Conservation (phyloP, 176 grass and related monocot species). For the maize (Zea mays) region Zm-B73-REFERENCE-NAM-5.0 NC_050097.1:190070001-190070500, state of each 20-base stretch:
- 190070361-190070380: slow-evolving; percentile 82
- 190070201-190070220: slow-evolving; percentile 88
- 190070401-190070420: slow-evolving; percentile 68
- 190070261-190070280: slow-evolving; percentile 82
- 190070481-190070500: slow-evolving; percentile 89
- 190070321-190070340: slow-evolving; percentile 87
- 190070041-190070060: slow-evolving; percentile 55
- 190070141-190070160: slow-evolving; percentile 66
- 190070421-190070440: slow-evolving; percentile 89
- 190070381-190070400: slow-evolving; percentile 95
- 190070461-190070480: slow-evolving; percentile 79
- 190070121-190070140: slow-evolving; percentile 65
- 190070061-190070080: slow-evolving; percentile 91
- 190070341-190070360: slow-evolving; percentile 70
- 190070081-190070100: slow-evolving; percentile 86
- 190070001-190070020: slow-evolving; percentile 74
- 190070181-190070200: slow-evolving; percentile 77
- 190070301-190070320: slow-evolving; percentile 92
- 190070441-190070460: slow-evolving; percentile 84
- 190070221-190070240: slow-evolving; percentile 79
- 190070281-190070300: slow-evolving; percentile 91
- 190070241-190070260: slow-evolving; percentile 96
- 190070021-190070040: slow-evolving; percentile 77
- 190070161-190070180: slow-evolving; percentile 83
- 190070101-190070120: slow-evolving; percentile 80